Conservation (phyloP, 352 stramenopile species). For the Phytophthora idaei region DNA sequence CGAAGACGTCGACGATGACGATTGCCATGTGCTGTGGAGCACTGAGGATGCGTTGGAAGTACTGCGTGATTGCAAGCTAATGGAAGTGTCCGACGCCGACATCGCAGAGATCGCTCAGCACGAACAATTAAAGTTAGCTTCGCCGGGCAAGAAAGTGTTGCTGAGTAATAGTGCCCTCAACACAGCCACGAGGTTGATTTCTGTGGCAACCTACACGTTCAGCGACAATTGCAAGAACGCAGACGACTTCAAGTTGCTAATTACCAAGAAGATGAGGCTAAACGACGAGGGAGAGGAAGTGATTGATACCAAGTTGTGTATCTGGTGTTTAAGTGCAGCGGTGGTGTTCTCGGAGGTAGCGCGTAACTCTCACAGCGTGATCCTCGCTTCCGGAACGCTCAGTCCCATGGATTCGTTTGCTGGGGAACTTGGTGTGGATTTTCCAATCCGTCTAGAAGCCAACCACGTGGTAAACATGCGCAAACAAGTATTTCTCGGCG, state of each 20-base stretch:
- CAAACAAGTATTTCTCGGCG: slow-evolving; percentile 76
- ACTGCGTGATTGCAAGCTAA: slow-evolving; percentile 46
- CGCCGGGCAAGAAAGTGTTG: slow-evolving; percentile 29
- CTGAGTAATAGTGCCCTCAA: slow-evolving; percentile 58
- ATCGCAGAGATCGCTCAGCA: slow-evolving; percentile 26
- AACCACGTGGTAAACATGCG: slow-evolving; percentile 88
- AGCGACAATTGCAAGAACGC: slow-evolving; percentile 70
- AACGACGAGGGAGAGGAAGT: slow-evolving; percentile 39
- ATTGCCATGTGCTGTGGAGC: slow-evolving; percentile 59
- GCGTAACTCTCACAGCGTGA: slow-evolving; percentile 61
- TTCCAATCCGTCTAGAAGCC: slow-evolving; percentile 79
- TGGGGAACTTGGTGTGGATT: slow-evolving; percentile 77
- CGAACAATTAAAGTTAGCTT: slow-evolving; percentile 23
- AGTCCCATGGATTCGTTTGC: slow-evolving; percentile 89
- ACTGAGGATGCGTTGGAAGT: slow-evolving; percentile 64
- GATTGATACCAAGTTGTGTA: slow-evolving; percentile 66
- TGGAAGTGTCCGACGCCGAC: slow-evolving; percentile 6
- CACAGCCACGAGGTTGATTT: slow-evolving; percentile 59
- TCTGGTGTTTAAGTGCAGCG: slow-evolving; percentile 83
- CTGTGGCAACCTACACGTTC: slow-evolving; percentile 80
- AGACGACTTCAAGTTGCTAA: slow-evolving; percentile 80
- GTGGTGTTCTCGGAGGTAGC: slow-evolving; percentile 79
- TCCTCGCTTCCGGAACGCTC: slow-evolving; percentile 80
- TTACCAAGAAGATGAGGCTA: slow-evolving; percentile 32
- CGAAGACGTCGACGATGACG: slow-evolving; percentile 32